Evolutionary conservation across 139 green algal species (phyloP).

Genomic region (Eudorina sp.): DNA sequence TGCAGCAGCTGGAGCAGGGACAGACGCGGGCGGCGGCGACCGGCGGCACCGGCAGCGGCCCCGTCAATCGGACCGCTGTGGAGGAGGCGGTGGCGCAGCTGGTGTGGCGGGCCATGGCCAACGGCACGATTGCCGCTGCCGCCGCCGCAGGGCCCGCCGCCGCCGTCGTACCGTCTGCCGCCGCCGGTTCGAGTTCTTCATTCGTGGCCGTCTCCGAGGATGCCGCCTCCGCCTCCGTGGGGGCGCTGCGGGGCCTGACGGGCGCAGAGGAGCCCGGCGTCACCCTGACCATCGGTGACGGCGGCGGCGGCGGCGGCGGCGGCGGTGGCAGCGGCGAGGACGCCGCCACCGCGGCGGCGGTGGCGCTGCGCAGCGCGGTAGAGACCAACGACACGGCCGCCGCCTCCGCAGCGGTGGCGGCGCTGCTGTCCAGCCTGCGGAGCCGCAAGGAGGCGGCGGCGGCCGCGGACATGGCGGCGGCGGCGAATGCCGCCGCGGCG

Average conservation of each 20-base stretch:
- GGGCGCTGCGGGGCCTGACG: not conserved
- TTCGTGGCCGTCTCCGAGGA: not conserved
- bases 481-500: not conserved
- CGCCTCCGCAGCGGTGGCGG: not conserved
- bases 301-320: not conserved
- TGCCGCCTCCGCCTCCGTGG: not conserved
- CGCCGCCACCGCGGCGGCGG: not conserved
- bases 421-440: not conserved
- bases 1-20: not conserved
- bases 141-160: too few species aligned
- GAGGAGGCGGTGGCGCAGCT: not conserved
- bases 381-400: not conserved
- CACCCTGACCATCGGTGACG: not conserved
- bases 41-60: not conserved
- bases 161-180: too few species aligned
- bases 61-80: not conserved
- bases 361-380: not conserved
- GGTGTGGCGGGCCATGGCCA: not conserved
- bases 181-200: not conserved
- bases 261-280: not conserved
- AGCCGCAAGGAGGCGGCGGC: not conserved
- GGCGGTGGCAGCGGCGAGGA: not conserved
- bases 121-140: not conserved
- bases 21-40: not conserved
- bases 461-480: not conserved